Evolutionary conservation across 2,329 filamentous ascomycete genomes (phyloP), one percentile per base, ranked within the genome.

Genomic region (Colletotrichum aenigma): DNA sequence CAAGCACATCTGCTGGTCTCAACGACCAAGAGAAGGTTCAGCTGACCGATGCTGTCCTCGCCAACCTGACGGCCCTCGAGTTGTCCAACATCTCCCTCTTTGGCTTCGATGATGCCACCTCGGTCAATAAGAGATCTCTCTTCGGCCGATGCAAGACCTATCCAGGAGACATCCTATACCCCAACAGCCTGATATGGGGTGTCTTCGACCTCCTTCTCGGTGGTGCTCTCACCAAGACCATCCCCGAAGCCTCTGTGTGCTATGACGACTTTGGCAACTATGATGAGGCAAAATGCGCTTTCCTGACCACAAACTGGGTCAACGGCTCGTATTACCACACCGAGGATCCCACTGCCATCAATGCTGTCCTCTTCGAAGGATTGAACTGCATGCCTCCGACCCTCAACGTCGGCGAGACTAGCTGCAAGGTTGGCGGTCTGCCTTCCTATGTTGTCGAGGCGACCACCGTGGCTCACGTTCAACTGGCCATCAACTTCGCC

Each of bases 401-500:
- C 4, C 61, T 76, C 62, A 75, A 76, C 48, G 55, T 66, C 16
- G 72, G 71, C 18, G 72, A 75, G 67, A 76, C 71, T 30, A 56
- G 67, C 43, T 76, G 75, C 72, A 66, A 48, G 48, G 75, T 76
- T 26, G 75, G 72, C 26, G 75, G 75, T 13, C 58, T 75, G 32
- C 75, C 75, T 7, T 76, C 74, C 32, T 86, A 82, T 69, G 84
- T 86, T 4, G 78, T 86, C 0, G 82, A 86, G 62, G 84, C 81
- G 4, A 85, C 82, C 1, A 82, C 78, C 7, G 77, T 82, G 0
- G 81, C 82, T 16, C 80, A 86, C 69, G 78, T 86, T 38, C 82
- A 84, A 71, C 61, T 79, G 13, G 83, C 79, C 0, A 76, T 90
- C 8, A 82, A 87, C 43, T 91, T 90, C 79, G 77, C 77, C 30